Conservation (phyloP, 495 filamentous ascomycete species). For the Astrothelium macrocarpum region DNA sequence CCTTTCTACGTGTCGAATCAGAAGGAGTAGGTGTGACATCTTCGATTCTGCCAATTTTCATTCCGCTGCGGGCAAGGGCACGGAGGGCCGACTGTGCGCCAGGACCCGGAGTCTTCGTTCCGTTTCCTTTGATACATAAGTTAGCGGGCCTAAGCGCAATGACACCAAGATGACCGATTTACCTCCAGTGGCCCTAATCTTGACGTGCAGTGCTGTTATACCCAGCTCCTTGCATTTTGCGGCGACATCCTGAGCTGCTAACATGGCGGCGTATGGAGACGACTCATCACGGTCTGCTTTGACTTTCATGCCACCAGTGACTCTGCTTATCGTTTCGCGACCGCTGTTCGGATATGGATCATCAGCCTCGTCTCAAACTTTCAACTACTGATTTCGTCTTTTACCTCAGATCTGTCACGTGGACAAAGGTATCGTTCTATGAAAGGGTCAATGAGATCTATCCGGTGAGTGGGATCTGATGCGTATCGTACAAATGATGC, state of each 20-base stretch:
- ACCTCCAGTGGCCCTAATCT: slow-evolving; percentile 99
- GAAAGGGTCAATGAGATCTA: neutral
- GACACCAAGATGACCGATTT: slow-evolving; percentile 24
- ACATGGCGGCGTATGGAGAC: slow-evolving; percentile 98
- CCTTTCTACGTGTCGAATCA: slow-evolving; percentile 97
- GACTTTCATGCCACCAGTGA: slow-evolving; percentile 99
- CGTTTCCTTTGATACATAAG: slow-evolving; percentile 57
- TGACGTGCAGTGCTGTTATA: slow-evolving; percentile 98
- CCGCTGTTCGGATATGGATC: slow-evolving; percentile 67
- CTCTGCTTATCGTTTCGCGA: slow-evolving; percentile 98
- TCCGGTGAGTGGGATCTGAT: neutral
- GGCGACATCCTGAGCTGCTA: slow-evolving; percentile 80
- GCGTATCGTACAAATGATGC: neutral
- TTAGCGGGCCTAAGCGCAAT: neutral
- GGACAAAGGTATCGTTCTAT: slow-evolving; percentile 88
- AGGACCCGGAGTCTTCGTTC: slow-evolving; percentile 98
- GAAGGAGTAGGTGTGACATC: slow-evolving; percentile 98
- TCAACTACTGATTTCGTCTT: slow-evolving; percentile 2
- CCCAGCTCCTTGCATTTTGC: slow-evolving; percentile 97
- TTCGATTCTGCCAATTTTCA: slow-evolving; percentile 99
- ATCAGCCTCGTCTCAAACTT: slow-evolving; percentile 43
- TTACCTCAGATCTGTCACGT: slow-evolving; percentile 86
- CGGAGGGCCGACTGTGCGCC: slow-evolving; percentile 98
- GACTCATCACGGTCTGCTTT: slow-evolving; percentile 99
- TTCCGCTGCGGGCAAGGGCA: slow-evolving; percentile 93